phyloP scores from a whole-genome alignment of 345 rosid genomes.

The Firmiana major region DNA sequence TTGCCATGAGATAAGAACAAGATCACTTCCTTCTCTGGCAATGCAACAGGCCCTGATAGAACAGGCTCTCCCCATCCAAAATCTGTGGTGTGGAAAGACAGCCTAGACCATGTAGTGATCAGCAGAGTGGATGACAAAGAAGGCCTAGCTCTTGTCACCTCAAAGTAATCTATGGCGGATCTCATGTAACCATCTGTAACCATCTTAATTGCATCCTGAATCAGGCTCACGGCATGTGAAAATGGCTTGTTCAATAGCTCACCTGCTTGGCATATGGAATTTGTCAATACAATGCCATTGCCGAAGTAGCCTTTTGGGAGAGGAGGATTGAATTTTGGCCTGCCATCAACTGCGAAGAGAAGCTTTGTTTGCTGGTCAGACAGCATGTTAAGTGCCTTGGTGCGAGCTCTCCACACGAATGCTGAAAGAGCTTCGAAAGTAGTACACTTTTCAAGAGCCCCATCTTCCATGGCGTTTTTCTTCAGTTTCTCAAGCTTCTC shows the following conservation, averaged over 20 bases:
- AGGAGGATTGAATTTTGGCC: slow-evolving; percentile 71
- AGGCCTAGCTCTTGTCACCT: slow-evolving; percentile 80
- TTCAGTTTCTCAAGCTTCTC: slow-evolving; percentile 64
- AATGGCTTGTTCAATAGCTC: slow-evolving; percentile 62
- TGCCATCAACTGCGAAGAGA: slow-evolving; percentile 81
- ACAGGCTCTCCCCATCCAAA: slow-evolving; percentile 95
- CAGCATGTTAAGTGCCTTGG: slow-evolving; percentile 60
- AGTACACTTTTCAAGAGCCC: slow-evolving; percentile 51
- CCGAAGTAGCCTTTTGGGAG: slow-evolving; percentile 84
- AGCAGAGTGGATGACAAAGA: slow-evolving; percentile 76
- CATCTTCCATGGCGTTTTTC: slow-evolving; percentile 45
- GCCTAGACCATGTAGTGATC: slow-evolving; percentile 87
- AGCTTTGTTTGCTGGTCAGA: slow-evolving; percentile 73
- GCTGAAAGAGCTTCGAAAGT: slow-evolving; percentile 79
- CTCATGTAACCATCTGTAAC: slow-evolving; percentile 80
- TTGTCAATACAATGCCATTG: slow-evolving; percentile 80
- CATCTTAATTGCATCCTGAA: slow-evolving; percentile 70
- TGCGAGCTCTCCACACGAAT: slow-evolving; percentile 80
- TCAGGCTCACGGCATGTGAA: slow-evolving; percentile 55
- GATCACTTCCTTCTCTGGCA: slow-evolving; percentile 90
- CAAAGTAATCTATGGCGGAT: slow-evolving; percentile 95
- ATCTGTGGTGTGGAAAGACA: slow-evolving; percentile 70
- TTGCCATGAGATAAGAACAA: slow-evolving; percentile 79
- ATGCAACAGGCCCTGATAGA: slow-evolving; percentile 75
- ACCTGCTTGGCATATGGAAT: slow-evolving; percentile 59